phyloP scores from a whole-genome alignment of 768 basidiomycete species.

The Suillus subaureus region DNA sequence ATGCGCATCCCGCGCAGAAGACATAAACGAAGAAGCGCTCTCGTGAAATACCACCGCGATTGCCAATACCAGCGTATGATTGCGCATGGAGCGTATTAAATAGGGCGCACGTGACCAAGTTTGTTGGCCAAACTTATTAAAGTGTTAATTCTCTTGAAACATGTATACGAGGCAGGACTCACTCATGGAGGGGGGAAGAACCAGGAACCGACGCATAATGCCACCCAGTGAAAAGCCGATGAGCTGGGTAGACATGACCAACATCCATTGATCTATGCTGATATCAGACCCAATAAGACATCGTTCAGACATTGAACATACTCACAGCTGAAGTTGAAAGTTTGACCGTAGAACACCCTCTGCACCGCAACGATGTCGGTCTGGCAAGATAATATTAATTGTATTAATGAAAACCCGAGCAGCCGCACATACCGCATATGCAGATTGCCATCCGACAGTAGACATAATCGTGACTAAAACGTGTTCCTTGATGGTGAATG shows the following conservation, averaged over 20 bases:
- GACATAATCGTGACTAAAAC: slow-evolving; percentile 68
- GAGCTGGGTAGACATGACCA: slow-evolving; percentile 16
- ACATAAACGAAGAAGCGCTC: slow-evolving; percentile 25
- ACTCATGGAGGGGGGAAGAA: slow-evolving; percentile 69
- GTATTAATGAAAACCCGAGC: slow-evolving; percentile 17
- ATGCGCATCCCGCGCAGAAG: slow-evolving; percentile 13
- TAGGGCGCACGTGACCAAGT: slow-evolving; percentile 29
- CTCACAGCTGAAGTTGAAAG: slow-evolving; percentile 35
- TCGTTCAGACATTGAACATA: background rate
- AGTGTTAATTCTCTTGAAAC: slow-evolving; percentile 7
- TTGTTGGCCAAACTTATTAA: slow-evolving; percentile 29
- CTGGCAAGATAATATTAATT: slow-evolving; percentile 2
- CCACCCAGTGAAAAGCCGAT: slow-evolving; percentile 34
- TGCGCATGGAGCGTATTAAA: slow-evolving; percentile 27
- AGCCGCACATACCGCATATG: background rate
- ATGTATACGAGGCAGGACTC: slow-evolving; percentile 41
- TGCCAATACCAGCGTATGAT: slow-evolving; percentile 25
- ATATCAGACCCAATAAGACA: background rate
- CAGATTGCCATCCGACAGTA: slow-evolving; percentile 43
- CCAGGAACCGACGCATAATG: slow-evolving; percentile 60
- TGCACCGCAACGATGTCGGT: slow-evolving; percentile 52
- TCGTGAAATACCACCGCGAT: slow-evolving; percentile 17
- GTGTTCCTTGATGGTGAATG: slow-evolving; percentile 70
- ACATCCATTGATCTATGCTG: slow-evolving; percentile 12
- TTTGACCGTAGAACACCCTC: slow-evolving; percentile 46